Conservation (phyloP, 495 filamentous ascomycete genomes). For the Aspergillus steynii region DNA sequence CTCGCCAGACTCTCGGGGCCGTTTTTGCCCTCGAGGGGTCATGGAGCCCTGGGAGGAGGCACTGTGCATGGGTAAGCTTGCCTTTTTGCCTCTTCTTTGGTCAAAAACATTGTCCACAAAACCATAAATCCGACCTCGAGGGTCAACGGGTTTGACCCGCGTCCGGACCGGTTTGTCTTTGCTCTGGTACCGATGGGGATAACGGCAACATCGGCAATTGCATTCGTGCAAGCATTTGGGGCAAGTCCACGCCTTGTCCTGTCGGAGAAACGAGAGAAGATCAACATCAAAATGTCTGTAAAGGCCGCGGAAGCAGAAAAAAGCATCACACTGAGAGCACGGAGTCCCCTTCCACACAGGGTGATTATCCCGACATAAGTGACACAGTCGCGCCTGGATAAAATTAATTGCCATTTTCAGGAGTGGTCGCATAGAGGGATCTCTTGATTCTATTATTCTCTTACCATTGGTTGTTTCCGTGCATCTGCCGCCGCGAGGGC, state of each 20-base stretch:
- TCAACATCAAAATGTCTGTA: conserved; percentile 26
- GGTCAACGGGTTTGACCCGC: conserved; percentile 21
- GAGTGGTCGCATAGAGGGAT: background rate
- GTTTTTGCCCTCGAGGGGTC: conserved; percentile 11
- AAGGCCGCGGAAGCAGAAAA: conserved; percentile 26
- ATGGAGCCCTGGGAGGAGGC: conserved; percentile 4
- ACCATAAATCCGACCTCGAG: conserved; percentile 20
- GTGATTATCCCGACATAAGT: conserved; percentile 24
- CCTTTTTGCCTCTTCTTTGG: conserved; percentile 22
- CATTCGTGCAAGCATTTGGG: conserved; percentile 22
- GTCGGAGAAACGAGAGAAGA: conserved; percentile 14
- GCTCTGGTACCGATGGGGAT: conserved; percentile 19
- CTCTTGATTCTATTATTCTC: background rate
- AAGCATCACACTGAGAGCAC: conserved; percentile 19
- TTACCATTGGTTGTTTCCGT: conserved; percentile 15
- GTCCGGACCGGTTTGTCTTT: conserved; percentile 19
- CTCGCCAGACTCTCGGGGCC: background rate
- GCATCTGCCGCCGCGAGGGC: conserved; percentile 15
- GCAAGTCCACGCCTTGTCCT: conserved; percentile 14
- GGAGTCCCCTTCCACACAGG: conserved; percentile 19
- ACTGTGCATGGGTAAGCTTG: conserved; percentile 8
- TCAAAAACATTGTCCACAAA: conserved; percentile 28
- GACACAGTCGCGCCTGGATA: conserved; percentile 23
- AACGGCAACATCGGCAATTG: conserved; percentile 26
- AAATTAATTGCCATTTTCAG: background rate